Base-by-base conservation (phyloP, 1,284 basidiomycete species). In the Tilletia setariae region DNA sequence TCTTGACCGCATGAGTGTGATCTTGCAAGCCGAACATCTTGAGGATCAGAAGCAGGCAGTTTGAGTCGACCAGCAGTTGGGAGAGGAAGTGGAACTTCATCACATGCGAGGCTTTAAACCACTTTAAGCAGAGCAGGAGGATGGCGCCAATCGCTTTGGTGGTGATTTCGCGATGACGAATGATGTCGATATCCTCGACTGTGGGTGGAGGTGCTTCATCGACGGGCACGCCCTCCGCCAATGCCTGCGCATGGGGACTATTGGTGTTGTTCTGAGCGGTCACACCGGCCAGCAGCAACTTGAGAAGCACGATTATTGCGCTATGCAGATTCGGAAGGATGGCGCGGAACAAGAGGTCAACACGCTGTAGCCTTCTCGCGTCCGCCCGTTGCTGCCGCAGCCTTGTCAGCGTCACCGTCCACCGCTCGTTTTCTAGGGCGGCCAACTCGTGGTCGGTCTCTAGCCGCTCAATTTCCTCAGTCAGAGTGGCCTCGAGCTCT, bases 71-170 rank as follows among this genome's bases (percentile, higher is more conserved):
- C 9, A 99, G 86, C 30, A 94, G 87, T 83, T 96, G 94, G 7
- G 93, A 93, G 40, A 99, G 86, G 83, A 97, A 93, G 83, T 98
- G 94, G 82, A 97, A 98, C 82, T 98, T 98, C 90, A 99, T 94
- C 40, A 91, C 90, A 84, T 98, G 79, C 49, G 74, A 77, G 23
- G 91, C 91, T 84, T 98, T 98, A 87, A 98, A 97, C 96, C 96
- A 99, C 82, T 97, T 97, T 73, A 98, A 84, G 2, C 91, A 88
- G 47, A 98, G 84, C 1, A 98, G 85, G 19, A 99, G 83, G 72
- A 98, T 96, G 1, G 94, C 94, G 21, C 94, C 97, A 7, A 98
- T 92, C 0, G 93, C 94, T 84, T 99, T 98, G 6, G 92, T 93
- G 0, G 93, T 95, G 76, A 99, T 96, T 83, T 99, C 96, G 46